phyloP scores from a whole-genome alignment of 306 rosid species.

The Carpinus fangiana region DNA sequence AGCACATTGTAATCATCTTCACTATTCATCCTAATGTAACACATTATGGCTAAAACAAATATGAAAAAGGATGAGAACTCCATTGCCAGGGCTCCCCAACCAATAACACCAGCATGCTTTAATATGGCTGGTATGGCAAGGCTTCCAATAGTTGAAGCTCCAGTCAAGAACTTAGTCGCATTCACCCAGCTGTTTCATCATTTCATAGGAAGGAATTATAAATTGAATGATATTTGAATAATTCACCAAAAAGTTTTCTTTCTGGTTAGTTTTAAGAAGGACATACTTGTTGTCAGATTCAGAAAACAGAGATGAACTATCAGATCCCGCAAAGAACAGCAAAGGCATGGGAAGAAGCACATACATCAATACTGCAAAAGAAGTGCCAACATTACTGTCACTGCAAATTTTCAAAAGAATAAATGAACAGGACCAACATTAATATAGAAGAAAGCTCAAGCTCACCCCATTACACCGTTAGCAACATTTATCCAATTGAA shows the following conservation, averaged over 20 bases:
- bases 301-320: slow-evolving; percentile 44
- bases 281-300: slow-evolving; percentile 61
- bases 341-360: slow-evolving; percentile 91
- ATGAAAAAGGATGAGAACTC: slow-evolving; percentile 74
- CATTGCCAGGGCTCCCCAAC: slow-evolving; percentile 91
- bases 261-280: slow-evolving; percentile 7
- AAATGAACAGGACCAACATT: not conserved
- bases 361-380: slow-evolving; percentile 69
- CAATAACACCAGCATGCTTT: slow-evolving; percentile 75
- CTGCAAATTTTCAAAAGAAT: not conserved
- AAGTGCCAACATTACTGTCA: slow-evolving; percentile 17
- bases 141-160: slow-evolving; percentile 77
- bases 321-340: slow-evolving; percentile 73
- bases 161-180: slow-evolving; percentile 79
- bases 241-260: not conserved
- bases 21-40: slow-evolving; percentile 50
- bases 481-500: not conserved
- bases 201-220: slow-evolving; percentile 7
- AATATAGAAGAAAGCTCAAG: not conserved
- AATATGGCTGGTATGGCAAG: slow-evolving; percentile 82
- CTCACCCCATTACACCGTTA: not conserved
- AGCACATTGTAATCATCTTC: slow-evolving; percentile 51
- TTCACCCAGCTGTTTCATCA: slow-evolving; percentile 74
- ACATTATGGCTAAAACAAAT: slow-evolving; percentile 60
- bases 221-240: slow-evolving; percentile 11